Evolutionary conservation across 1,284 basidiomycete species (phyloP).

Genomic region (Trichosporon asahii): DNA sequence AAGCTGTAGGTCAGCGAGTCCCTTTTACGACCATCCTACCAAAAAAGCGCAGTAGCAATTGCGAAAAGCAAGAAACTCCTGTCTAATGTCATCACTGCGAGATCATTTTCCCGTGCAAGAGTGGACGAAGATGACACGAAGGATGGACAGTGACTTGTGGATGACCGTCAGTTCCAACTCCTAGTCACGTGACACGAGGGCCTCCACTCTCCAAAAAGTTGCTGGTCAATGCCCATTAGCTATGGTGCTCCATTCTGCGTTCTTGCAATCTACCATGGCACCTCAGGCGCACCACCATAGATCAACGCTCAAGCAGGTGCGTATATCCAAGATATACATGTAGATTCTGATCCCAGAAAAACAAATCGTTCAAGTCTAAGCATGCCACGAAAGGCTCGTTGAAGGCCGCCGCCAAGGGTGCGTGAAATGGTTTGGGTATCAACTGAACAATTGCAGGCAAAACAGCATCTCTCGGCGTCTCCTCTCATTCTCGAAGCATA

Average conservation of each 20-base stretch:
- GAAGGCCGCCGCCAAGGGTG: conserved; percentile 78
- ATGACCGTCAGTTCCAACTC: no score
- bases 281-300: conserved; percentile 61
- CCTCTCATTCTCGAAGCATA: conserved; percentile 22
- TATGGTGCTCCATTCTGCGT: not conserved
- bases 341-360: conserved; percentile 57
- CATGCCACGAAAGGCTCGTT: conserved; percentile 76
- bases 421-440: conserved; percentile 16
- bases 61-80: conserved; percentile 40
- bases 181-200: conserved; percentile 10
- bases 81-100: conserved; percentile 19
- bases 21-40: conserved; percentile 21
- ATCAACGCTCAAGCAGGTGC: conserved; percentile 78
- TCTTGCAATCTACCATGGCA: conserved; percentile 23
- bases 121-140: not conserved
- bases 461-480: conserved; percentile 51
- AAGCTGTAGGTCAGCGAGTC: conserved; percentile 24
- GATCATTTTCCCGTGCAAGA: not conserved
- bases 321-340: not conserved
- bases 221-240: no score
- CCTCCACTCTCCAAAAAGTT: conserved; percentile 10
- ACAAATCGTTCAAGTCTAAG: conserved; percentile 84
- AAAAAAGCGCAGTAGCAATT: conserved; percentile 35
- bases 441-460: conserved; percentile 57
- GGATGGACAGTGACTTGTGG: no score